Evolutionary conservation across 768 basidiomycete species (phyloP).

Genomic region (Neoboletus subvelutipes): DNA sequence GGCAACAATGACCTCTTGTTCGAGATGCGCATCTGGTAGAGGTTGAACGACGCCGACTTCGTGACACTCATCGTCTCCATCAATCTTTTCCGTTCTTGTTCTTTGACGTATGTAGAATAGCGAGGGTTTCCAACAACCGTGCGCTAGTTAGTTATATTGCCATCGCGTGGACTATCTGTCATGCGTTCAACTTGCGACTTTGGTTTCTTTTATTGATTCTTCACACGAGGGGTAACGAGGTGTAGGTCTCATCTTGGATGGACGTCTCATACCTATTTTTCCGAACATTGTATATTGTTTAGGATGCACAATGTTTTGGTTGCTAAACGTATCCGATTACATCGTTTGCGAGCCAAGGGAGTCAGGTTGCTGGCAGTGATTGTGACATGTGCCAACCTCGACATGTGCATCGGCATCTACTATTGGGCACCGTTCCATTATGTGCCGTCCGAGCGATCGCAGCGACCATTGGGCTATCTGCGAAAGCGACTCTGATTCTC

Average conservation of each 20-base stretch:
- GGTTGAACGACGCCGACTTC: background rate
- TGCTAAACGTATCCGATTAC: background rate
- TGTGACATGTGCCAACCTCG: no score
- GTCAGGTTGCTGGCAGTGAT: no score
- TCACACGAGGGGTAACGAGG: background rate
- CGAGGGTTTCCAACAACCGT: constrained; percentile 26
- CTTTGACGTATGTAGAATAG: background rate
- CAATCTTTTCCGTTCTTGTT: background rate
- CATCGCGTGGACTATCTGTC: background rate
- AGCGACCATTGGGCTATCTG: no score
- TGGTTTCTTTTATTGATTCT: background rate
- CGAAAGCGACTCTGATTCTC: no score
- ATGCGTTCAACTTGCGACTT: constrained; percentile 15
- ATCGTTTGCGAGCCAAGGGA: background rate
- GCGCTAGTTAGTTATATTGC: background rate
- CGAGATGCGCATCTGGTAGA: constrained; percentile 86
- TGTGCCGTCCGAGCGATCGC: no score
- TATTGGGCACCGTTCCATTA: no score
- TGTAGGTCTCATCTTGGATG: background rate
- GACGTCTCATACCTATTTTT: background rate
- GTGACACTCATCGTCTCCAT: background rate
- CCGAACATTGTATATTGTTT: background rate
- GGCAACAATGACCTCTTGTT: constrained; percentile 80
- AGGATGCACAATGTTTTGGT: constrained; percentile 2
- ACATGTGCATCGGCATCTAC: no score